These are phyloP conservation scores for Odontarrhena argentea DNA, from an alignment of 345 rosid genomes.

Conservation along the genomic window DNA sequence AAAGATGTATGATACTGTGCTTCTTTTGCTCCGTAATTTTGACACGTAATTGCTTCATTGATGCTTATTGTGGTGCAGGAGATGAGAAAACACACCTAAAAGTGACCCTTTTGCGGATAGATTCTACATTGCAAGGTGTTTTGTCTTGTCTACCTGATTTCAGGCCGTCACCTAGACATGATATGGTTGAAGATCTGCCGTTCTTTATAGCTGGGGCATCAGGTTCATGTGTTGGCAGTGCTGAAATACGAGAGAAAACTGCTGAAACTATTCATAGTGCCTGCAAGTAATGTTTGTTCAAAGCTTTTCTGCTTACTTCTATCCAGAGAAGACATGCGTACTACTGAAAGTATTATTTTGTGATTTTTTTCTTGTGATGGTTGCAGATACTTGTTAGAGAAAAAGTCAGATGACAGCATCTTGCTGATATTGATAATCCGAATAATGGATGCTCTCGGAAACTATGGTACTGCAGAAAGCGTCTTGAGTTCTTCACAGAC, in stretches of 20 bases:
- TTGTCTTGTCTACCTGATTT: slow-evolving; percentile 99
- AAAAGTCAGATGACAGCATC: slow-evolving; percentile 99
- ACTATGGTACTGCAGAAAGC: slow-evolving; percentile 67
- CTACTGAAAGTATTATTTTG: slow-evolving; percentile 33
- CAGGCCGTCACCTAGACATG: slow-evolving; percentile 73
- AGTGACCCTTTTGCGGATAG: slow-evolving; percentile 96
- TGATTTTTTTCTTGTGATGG: slow-evolving; percentile 32
- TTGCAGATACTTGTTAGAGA: slow-evolving; percentile 77
- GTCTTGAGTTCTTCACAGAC: slow-evolving; percentile 22
- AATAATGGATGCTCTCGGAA: slow-evolving; percentile 91
- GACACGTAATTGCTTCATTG: slow-evolving; percentile 24
- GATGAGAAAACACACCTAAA: slow-evolving; percentile 95
- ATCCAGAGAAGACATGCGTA: slow-evolving; percentile 14
- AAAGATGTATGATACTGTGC: not conserved
- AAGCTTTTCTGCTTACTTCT: slow-evolving; percentile 25
- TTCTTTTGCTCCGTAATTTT: slow-evolving; percentile 32
- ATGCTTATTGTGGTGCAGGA: slow-evolving; percentile 61
- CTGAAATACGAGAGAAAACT: slow-evolving; percentile 84
- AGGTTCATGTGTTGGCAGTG: slow-evolving; percentile 85
- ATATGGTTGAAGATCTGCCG: slow-evolving; percentile 58
- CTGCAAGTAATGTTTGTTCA: slow-evolving; percentile 76
- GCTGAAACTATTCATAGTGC: slow-evolving; percentile 72
- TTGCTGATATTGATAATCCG: slow-evolving; percentile 81
- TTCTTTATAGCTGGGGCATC: slow-evolving; percentile 96
- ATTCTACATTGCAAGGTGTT: slow-evolving; percentile 96